Evolutionary conservation across 495 filamentous ascomycete genomes (phyloP), one percentile per base, ranked within the genome.

Genomic region (Penicillium egyptiacum): DNA sequence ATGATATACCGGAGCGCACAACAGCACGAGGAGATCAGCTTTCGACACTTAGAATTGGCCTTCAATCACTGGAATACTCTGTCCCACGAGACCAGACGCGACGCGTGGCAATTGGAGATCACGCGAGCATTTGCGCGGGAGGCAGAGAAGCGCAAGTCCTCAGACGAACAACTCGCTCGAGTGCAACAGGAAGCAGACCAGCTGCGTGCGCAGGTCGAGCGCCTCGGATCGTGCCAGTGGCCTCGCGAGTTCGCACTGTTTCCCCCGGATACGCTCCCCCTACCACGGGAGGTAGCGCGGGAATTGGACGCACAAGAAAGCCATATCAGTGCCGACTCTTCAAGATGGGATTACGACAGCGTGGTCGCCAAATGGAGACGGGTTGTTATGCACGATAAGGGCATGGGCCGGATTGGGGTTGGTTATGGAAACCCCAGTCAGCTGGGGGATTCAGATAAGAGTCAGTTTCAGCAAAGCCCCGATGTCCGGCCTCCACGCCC

Each of bases 91-190:
- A 73, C 84, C 39, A 80, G 81, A 33, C 76, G 79, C 30, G 84
- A 91, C 35, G 68, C 82, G 4, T 96, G 92, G 92, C 83, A 79
- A 30, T 73, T 93, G n/a, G 90, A 93, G 65, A 79, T 90, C 39
- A 85, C 86, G 2, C 84, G 91, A 37, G 83, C 88, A 30, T 86
- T 87, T 46, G 83, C 83, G 9, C 77, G 82, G n/a, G 86, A 87
- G 54, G 74, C 83, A 39, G 86, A 89, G 53, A 81, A 85, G 59
- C 78, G 84, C n/a, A 77, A 84, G 55, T 80, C 81, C 16, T 60
- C 85, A 2, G 84, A 88, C 55, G 77, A 82, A 16, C 75, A 78
- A 31, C 81, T 91, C 23, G 84, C 86, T 19, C 67, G 77, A 10
- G 78, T 85, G 3, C 81, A 84, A 46, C 86, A 89, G 63, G 88